A percentile compares a stretch with the other conserved stretches of the same genome.
Conservation (phyloP, 257 asterid species). For the Petrea volubilis region DNA sequence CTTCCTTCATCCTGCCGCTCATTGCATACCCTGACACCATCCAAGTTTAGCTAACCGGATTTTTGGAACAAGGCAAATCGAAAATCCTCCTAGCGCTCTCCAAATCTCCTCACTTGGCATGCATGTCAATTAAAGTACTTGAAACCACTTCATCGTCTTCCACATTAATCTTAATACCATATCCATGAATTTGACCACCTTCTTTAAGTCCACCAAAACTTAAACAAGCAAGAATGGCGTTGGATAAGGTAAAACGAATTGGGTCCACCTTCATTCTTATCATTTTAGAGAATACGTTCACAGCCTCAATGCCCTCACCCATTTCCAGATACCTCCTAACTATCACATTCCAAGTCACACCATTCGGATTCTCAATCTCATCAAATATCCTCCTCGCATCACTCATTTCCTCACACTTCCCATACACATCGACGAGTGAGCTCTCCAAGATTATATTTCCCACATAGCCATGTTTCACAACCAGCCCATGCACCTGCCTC, state of each 20-base stretch:
- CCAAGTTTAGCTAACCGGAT: constrained; percentile 55
- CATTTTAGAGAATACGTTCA: constrained; percentile 61
- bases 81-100: constrained; percentile 54
- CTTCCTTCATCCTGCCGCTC: constrained; percentile 52
- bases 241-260: constrained; percentile 69
- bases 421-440: constrained; percentile 78
- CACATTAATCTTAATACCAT: constrained; percentile 47
- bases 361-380: constrained; percentile 62
- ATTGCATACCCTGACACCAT: constrained; percentile 60
- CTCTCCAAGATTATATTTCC: constrained; percentile 77
- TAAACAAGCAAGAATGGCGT: constrained; percentile 69
- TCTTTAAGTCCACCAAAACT: constrained; percentile 48
- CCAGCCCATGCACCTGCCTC: constrained; percentile 69
- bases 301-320: constrained; percentile 58
- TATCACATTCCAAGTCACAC: constrained; percentile 84
- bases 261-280: constrained; percentile 50
- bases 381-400: constrained; percentile 84
- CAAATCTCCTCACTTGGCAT: constrained; percentile 63
- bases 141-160: constrained; percentile 58
- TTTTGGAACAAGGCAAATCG: constrained; percentile 47
- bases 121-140: constrained; percentile 62
- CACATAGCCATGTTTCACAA: constrained; percentile 64
- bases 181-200: constrained; percentile 78
- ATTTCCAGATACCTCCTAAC: constrained; percentile 75
- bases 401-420: constrained; percentile 63